A percentile compares a stretch with the other conserved stretches of the same genome.
These are phyloP conservation scores for Dendryphion nanum DNA, from an alignment of 2,329 filamentous ascomycete genomes.

Conservation along the genomic window DNA sequence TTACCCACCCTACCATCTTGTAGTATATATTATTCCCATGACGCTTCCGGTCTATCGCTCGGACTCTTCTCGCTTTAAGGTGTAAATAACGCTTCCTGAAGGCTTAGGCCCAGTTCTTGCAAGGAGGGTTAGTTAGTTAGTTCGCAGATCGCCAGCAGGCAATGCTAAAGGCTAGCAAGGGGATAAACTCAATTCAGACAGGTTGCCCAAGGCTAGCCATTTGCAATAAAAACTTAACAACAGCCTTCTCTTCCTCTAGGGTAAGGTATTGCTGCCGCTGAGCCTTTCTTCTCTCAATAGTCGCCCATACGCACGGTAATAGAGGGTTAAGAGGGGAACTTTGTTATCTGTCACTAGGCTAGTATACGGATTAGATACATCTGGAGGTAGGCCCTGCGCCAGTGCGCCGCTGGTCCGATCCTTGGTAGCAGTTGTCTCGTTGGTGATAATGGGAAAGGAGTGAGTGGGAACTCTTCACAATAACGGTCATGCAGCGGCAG, in stretches of 20 bases:
- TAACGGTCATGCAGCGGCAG: slow-evolving; percentile 3
- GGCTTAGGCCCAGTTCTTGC: slow-evolving; percentile 14
- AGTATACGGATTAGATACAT: not conserved
- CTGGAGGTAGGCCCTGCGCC: slow-evolving; percentile 1
- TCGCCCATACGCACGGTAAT: slow-evolving; percentile 18
- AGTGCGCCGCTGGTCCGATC: slow-evolving; percentile 2
- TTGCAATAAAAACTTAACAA: slow-evolving; percentile 14
- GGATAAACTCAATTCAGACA: slow-evolving; percentile 11
- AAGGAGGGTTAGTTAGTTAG: slow-evolving; percentile 8
- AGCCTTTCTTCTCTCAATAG: slow-evolving; percentile 23
- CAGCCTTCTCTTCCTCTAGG: slow-evolving; percentile 21
- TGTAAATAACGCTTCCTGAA: slow-evolving; percentile 15
- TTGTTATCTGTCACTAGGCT: not conserved
- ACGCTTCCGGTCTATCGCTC: slow-evolving; percentile 21
- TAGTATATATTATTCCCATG: slow-evolving; percentile 9
- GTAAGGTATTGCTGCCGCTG: slow-evolving; percentile 24
- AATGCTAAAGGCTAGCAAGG: slow-evolving; percentile 3
- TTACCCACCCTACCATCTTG: slow-evolving; percentile 11
- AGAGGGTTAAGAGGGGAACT: slow-evolving; percentile 9
- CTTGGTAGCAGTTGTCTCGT: not conserved
- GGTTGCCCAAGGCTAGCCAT: slow-evolving; percentile 9
- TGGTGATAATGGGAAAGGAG: not conserved
- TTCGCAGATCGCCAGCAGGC: slow-evolving; percentile 45
- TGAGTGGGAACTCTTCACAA: slow-evolving; percentile 3
- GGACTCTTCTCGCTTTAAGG: slow-evolving; percentile 29